Evolutionary conservation across 495 filamentous ascomycete species (phyloP).

Genomic region (Recurvomyces mirabilis): DNA sequence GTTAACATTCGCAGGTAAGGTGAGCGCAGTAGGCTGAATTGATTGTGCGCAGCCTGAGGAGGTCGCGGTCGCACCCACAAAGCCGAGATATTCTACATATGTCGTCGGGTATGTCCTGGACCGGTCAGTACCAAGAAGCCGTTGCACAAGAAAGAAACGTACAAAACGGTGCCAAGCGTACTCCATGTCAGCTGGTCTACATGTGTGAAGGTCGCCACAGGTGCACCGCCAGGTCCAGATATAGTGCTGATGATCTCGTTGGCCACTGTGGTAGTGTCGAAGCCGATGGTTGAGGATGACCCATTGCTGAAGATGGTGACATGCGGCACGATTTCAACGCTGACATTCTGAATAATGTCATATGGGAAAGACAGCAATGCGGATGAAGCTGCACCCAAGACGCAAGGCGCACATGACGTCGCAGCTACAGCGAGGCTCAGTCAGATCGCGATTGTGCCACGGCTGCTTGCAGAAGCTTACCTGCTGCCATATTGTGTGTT

Average conservation of each 20-base stretch:
- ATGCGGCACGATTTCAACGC: not conserved
- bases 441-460: not conserved
- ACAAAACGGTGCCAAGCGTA: not conserved
- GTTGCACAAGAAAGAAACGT: not conserved
- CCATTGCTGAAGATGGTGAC: not conserved
- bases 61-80: not conserved
- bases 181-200: not conserved
- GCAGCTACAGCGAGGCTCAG: not conserved
- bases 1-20: not conserved
- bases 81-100: constrained; percentile 5
- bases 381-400: not conserved
- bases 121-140: not conserved
- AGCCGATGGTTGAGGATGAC: not conserved
- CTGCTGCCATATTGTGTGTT: not conserved
- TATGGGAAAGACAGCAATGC: not conserved
- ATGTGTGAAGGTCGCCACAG: not conserved
- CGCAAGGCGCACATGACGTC: not conserved
- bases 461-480: not conserved
- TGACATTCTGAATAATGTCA: not conserved
- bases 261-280: not conserved
- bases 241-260: not conserved
- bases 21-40: not conserved
- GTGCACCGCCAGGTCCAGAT: not conserved
- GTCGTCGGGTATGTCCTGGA: constrained; percentile 3
- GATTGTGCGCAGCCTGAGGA: not conserved